Conservation (phyloP, 352 stramenopile genomes). For the Phytopythium chamaehyphon region DNA sequence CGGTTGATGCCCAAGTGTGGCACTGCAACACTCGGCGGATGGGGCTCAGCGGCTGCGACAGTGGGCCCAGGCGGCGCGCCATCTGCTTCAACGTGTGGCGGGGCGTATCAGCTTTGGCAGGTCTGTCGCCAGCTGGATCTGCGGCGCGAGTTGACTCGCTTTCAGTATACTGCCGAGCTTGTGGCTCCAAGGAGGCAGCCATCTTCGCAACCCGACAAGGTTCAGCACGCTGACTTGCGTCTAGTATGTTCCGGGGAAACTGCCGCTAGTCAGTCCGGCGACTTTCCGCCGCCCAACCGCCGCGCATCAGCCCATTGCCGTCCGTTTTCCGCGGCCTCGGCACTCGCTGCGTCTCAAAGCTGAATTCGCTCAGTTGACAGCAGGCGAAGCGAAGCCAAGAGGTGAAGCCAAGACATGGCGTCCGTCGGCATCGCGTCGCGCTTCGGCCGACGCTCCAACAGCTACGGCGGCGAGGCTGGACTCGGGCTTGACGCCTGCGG, state of each 20-base stretch:
- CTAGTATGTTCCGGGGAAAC: no score
- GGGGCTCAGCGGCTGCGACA: no score
- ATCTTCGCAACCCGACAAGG: background rate
- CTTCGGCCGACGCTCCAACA: slow-evolving; percentile 6
- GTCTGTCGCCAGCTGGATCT: background rate
- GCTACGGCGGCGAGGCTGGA: background rate
- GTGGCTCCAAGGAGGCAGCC: slow-evolving; percentile 1
- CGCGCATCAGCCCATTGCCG: no score
- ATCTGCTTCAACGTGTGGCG: slow-evolving; percentile 5
- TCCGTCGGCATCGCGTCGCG: background rate
- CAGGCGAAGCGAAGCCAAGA: background rate
- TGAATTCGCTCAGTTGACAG: background rate
- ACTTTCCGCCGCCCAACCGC: no score
- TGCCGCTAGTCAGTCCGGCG: no score
- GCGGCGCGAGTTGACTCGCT: background rate
- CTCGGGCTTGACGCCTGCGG: slow-evolving; percentile 11
- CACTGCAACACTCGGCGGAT: no score
- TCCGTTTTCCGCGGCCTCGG: no score
- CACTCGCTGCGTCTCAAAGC: no score
- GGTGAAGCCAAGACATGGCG: background rate
- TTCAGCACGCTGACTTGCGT: no score
- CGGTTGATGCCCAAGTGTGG: no score
- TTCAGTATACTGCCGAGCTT: background rate
- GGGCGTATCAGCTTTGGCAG: background rate
- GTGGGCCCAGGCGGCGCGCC: background rate